Conservation (phyloP, 495 filamentous ascomycete genomes). For the Pseudomonodictys pantanalensis region DNA sequence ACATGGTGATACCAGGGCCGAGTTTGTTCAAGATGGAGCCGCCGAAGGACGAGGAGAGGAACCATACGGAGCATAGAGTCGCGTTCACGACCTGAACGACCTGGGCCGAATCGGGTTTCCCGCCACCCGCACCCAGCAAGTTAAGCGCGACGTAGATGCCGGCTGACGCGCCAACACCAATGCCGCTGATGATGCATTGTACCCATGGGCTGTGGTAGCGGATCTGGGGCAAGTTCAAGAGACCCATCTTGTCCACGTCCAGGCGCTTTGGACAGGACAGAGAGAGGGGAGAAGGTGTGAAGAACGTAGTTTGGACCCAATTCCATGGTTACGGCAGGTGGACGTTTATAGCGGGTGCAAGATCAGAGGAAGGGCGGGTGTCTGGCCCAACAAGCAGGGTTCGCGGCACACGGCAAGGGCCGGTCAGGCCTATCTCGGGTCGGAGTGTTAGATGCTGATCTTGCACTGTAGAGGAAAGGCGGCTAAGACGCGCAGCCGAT, state of each 20-base stretch:
- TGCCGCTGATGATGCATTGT: constrained; percentile 5
- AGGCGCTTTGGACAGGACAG: neutral
- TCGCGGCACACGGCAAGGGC: neutral
- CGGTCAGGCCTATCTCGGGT: neutral
- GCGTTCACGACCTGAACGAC: constrained; percentile 18
- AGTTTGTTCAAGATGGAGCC: constrained; percentile 16
- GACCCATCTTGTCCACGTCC: neutral
- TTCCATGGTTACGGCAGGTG: too few relatives aligned
- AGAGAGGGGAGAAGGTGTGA: neutral
- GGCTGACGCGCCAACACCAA: constrained; percentile 11
- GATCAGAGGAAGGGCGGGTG: neutral
- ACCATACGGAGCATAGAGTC: constrained; percentile 19
- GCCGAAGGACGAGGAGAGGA: constrained; percentile 20
- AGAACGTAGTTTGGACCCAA: neutral
- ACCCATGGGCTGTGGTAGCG: constrained; percentile 16
- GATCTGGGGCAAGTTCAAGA: constrained; percentile 1
- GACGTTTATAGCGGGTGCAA: neutral
- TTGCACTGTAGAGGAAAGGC: neutral
- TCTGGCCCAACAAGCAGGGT: too few relatives aligned
- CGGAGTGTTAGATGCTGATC: neutral
- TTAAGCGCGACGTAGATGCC: constrained; percentile 20
- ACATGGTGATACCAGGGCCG: constrained; percentile 19
- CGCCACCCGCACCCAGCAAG: constrained; percentile 15
- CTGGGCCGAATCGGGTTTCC: constrained; percentile 3
- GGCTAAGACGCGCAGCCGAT: neutral